These are phyloP conservation scores for Fusarium floridanum DNA, from an alignment of 2,329 filamentous ascomycete species.

Conservation along the genomic window DNA sequence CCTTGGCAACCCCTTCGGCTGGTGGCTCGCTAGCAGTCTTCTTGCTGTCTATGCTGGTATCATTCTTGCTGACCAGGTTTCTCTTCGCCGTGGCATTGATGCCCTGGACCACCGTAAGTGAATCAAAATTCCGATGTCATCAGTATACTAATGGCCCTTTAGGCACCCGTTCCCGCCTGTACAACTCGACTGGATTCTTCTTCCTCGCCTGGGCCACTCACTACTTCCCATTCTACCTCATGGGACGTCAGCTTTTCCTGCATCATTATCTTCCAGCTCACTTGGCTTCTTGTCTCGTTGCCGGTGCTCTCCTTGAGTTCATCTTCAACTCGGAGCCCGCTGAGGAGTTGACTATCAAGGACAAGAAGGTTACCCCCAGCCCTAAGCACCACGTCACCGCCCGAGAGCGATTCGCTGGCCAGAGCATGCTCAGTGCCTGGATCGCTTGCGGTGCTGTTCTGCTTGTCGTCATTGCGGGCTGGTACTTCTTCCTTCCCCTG, in stretches of 20 bases:
- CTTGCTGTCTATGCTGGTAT: conserved; percentile 95
- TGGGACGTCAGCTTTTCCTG: conserved; percentile 97
- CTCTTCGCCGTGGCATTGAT: conserved; percentile 91
- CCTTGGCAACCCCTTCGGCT: conserved; percentile 94
- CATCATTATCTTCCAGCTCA: conserved; percentile 98
- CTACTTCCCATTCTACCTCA: conserved; percentile 97
- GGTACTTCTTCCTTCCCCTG: conserved; percentile 93
- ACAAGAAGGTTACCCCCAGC: conserved; percentile 60
- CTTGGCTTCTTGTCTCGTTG: conserved; percentile 88
- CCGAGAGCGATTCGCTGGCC: conserved; percentile 81
- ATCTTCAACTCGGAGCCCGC: conserved; percentile 91
- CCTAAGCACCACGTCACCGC: conserved; percentile 78
- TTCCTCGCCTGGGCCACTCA: conserved; percentile 98
- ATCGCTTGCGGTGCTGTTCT: conserved; percentile 80
- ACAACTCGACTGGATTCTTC: conserved; percentile 99
- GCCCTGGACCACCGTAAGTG: conserved; percentile 91
- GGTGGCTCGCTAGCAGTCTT: conserved; percentile 95
- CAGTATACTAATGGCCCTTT: conserved; percentile 48
- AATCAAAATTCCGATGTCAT: not conserved
- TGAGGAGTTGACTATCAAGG: conserved; percentile 65
- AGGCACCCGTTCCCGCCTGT: conserved; percentile 92
- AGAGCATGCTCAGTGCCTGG: conserved; percentile 85
- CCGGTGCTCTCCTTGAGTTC: conserved; percentile 93
- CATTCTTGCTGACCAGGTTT: conserved; percentile 91
- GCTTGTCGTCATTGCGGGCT: conserved; percentile 76